Evolutionary conservation across 164 flowering plant species (phyloP).

Genomic region (Liquidambar formosana): DNA sequence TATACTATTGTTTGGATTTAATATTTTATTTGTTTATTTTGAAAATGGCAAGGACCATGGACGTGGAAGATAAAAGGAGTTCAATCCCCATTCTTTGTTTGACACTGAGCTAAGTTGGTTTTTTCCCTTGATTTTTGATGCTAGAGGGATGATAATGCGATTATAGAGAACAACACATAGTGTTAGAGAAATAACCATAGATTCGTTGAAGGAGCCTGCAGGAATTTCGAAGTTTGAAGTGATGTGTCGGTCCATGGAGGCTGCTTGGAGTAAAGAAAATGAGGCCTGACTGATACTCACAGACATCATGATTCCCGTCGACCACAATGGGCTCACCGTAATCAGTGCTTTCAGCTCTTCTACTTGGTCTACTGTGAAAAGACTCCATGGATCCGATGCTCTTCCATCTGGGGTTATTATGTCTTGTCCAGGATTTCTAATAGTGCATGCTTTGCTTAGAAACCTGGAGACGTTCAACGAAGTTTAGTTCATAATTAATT

Average conservation of each 20-base stretch:
- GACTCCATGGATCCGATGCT: slow-evolving; percentile 33
- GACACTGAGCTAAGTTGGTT: slow-evolving; percentile 34
- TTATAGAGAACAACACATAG: slow-evolving; percentile 51
- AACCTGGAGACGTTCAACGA: slow-evolving; percentile 20
- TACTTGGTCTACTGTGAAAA: slow-evolving; percentile 61
- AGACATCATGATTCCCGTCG: slow-evolving; percentile 50
- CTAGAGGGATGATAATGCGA: slow-evolving; percentile 43
- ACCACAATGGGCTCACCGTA: slow-evolving; percentile 61
- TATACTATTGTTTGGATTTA: too few species aligned
- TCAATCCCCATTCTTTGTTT: slow-evolving; percentile 64
- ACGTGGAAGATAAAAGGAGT: slow-evolving; percentile 24
- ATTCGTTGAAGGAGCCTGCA: slow-evolving; percentile 49
- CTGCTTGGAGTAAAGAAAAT: slow-evolving; percentile 48
- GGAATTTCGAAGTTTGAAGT: slow-evolving; percentile 43
- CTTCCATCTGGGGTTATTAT: slow-evolving; percentile 14
- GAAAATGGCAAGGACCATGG: too few species aligned
- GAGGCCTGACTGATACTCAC: slow-evolving; percentile 41
- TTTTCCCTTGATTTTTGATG: slow-evolving; percentile 45
- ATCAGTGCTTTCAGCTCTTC: slow-evolving; percentile 62
- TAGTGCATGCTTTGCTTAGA: slow-evolving; percentile 48
- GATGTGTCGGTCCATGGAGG: slow-evolving; percentile 53
- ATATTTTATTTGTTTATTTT: too few species aligned
- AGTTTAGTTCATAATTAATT: too few species aligned
- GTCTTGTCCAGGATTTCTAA: slow-evolving; percentile 19
- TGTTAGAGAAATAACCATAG: slow-evolving; percentile 30